phyloP scores from a whole-genome alignment of 2,329 filamentous ascomycete genomes.

The Epichloe sylvatica region DNA sequence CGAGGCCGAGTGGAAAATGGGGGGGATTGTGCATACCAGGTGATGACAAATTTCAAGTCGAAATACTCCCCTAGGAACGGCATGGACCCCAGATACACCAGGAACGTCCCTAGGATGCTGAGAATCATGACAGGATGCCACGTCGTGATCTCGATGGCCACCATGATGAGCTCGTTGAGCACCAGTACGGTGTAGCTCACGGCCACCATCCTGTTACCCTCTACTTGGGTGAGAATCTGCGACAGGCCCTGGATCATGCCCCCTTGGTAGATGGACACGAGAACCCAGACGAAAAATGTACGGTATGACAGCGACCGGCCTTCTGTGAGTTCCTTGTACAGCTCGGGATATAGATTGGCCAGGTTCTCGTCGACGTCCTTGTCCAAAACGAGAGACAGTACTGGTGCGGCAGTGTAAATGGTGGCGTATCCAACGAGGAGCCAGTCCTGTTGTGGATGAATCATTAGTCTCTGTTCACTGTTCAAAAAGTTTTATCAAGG shows the following conservation, averaged over 20 bases:
- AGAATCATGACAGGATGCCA: conserved; percentile 93
- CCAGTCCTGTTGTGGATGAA: conserved; percentile 55
- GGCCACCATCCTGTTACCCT: conserved; percentile 64
- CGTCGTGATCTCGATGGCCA: conserved; percentile 88
- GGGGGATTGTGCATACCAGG: conserved; percentile 32
- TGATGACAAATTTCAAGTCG: conserved; percentile 67
- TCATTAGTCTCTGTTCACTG: conserved; percentile 16
- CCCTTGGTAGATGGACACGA: conserved; percentile 90
- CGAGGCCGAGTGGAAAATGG: not conserved
- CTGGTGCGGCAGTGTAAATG: conserved; percentile 83
- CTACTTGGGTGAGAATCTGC: conserved; percentile 71
- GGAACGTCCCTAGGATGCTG: conserved; percentile 66
- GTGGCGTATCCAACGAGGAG: conserved; percentile 93
- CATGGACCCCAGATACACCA: conserved; percentile 67
- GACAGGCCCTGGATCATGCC: conserved; percentile 89
- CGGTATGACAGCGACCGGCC: conserved; percentile 79
- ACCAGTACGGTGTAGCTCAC: conserved; percentile 87
- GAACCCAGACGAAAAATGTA: conserved; percentile 94
- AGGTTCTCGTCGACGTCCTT: conserved; percentile 88
- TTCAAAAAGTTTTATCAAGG: not conserved
- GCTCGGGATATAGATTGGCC: conserved; percentile 87
- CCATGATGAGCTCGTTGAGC: conserved; percentile 93
- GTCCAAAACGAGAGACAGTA: conserved; percentile 87
- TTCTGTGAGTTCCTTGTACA: conserved; percentile 92
- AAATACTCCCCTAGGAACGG: conserved; percentile 85